Evolutionary conservation across 2,329 filamentous ascomycete species (phyloP).

Genomic region (Tolypocladium amazonense): DNA sequence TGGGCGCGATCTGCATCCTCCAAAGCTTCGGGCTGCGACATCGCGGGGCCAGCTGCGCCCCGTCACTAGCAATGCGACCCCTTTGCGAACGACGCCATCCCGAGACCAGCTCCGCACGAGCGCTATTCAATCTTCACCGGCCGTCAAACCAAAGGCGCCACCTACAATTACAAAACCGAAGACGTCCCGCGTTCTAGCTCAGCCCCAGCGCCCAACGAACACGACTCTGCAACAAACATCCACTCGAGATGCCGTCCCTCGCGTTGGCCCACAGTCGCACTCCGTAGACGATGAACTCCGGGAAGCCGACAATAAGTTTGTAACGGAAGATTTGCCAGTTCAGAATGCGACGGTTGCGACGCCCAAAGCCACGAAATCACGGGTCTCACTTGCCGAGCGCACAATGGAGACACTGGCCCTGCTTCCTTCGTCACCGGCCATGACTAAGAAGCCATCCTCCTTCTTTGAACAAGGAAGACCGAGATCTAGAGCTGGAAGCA

Average conservation of each 20-base stretch:
- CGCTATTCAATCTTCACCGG: slow-evolving; percentile 3
- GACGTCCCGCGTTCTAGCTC: slow-evolving; percentile 2
- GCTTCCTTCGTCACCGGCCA: slow-evolving; percentile 65
- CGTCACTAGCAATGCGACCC: slow-evolving; percentile 8
- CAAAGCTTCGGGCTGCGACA: slow-evolving; percentile 28
- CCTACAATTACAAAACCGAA: slow-evolving; percentile 8
- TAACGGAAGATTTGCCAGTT: neutral
- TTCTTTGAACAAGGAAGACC: slow-evolving; percentile 63
- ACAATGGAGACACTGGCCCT: slow-evolving; percentile 76
- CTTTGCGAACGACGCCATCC: slow-evolving; percentile 7
- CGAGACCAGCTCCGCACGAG: slow-evolving; percentile 11
- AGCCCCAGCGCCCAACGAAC: slow-evolving; percentile 4
- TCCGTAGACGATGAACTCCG: neutral
- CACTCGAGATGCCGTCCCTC: neutral
- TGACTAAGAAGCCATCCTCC: slow-evolving; percentile 55
- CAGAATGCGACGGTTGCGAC: slow-evolving; percentile 4
- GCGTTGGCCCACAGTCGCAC: neutral
- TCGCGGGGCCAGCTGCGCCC: slow-evolving; percentile 28
- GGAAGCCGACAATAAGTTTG: slow-evolving; percentile 8
- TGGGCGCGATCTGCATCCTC: slow-evolving; percentile 23
- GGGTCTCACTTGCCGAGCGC: slow-evolving; percentile 64
- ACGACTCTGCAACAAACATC: neutral
- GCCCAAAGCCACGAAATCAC: slow-evolving; percentile 14
- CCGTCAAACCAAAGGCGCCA: slow-evolving; percentile 5
- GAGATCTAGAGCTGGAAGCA: slow-evolving; percentile 32